Evolutionary conservation across 805 yeast genomes (phyloP).

Genomic region (Hanseniaspora osmophila): DNA sequence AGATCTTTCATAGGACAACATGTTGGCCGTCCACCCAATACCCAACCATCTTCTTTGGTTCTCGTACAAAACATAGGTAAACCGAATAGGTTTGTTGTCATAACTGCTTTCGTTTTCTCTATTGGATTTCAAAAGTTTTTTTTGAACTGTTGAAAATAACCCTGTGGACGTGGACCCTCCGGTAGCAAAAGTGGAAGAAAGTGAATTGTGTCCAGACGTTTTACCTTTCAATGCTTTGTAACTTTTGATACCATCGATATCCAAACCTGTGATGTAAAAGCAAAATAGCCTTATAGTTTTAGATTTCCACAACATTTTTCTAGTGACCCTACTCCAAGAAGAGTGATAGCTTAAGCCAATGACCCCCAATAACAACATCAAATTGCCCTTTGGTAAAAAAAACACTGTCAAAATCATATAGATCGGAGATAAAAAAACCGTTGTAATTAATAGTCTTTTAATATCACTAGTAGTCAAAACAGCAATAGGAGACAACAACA

Average conservation of each 20-base stretch:
- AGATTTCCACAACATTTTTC: slow-evolving; percentile 77
- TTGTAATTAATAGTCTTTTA: slow-evolving; percentile 66
- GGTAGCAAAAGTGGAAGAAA: not conserved
- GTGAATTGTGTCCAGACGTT: not conserved
- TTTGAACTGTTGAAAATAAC: slow-evolving; percentile 30
- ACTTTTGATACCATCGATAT: slow-evolving; percentile 40
- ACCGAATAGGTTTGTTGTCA: slow-evolving; percentile 41
- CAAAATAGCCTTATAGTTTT: slow-evolving; percentile 50
- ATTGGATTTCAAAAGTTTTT: slow-evolving; percentile 19
- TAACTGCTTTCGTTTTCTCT: slow-evolving; percentile 6
- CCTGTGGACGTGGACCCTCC: slow-evolving; percentile 22
- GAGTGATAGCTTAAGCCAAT: slow-evolving; percentile 75
- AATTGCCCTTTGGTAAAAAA: slow-evolving; percentile 54
- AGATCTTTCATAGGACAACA: slow-evolving; percentile 82
- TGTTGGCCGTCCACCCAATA: slow-evolving; percentile 91
- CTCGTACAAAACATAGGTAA: slow-evolving; percentile 84
- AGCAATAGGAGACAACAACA: slow-evolving; percentile 69
- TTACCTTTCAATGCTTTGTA: slow-evolving; percentile 9
- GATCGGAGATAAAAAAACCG: slow-evolving; percentile 73
- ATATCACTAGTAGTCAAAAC: slow-evolving; percentile 68
- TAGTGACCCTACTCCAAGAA: slow-evolving; percentile 65
- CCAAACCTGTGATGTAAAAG: slow-evolving; percentile 79
- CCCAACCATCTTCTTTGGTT: slow-evolving; percentile 96
- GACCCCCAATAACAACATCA: slow-evolving; percentile 44
- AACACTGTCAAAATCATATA: slow-evolving; percentile 59